Conservation (phyloP, 2,329 filamentous ascomycete genomes). For the Hypoxylon rubiginosum region DNA sequence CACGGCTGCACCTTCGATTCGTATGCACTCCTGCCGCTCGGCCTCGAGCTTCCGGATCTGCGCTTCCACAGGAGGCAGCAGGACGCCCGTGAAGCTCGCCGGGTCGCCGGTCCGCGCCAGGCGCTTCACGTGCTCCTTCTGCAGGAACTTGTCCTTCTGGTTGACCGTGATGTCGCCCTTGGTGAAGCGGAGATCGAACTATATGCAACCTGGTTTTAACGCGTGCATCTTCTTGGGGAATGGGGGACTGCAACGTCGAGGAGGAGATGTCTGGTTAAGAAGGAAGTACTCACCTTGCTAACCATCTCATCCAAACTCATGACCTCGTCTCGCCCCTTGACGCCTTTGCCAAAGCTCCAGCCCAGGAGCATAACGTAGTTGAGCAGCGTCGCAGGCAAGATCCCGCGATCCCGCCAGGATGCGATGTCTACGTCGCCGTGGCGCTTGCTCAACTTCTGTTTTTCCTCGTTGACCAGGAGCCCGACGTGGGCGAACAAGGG, state of each 20-base stretch:
- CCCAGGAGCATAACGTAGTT: slow-evolving; percentile 91
- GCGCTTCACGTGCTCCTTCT: slow-evolving; percentile 56
- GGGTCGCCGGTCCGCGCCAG: neutral
- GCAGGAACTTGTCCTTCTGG: slow-evolving; percentile 84
- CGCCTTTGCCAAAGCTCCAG: slow-evolving; percentile 72
- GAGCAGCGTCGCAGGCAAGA: slow-evolving; percentile 66
- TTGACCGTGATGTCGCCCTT: slow-evolving; percentile 89
- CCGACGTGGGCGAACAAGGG: slow-evolving; percentile 86
- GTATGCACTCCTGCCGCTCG: slow-evolving; percentile 6
- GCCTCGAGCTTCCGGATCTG: slow-evolving; percentile 35
- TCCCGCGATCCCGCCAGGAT: slow-evolving; percentile 62
- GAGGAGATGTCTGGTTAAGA: too few relatives aligned
- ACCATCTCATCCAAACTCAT: slow-evolving; percentile 79
- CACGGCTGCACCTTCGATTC: neutral
- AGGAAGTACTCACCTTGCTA: slow-evolving; percentile 66
- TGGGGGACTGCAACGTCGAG: neutral
- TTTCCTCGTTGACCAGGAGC: slow-evolving; percentile 76
- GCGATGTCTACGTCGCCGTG: slow-evolving; percentile 68
- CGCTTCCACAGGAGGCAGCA: slow-evolving; percentile 31
- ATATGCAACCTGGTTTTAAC: neutral
- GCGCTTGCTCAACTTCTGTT: slow-evolving; percentile 88
- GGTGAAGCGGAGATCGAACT: slow-evolving; percentile 91
- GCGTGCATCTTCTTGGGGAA: slow-evolving; percentile 48
- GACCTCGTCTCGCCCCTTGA: slow-evolving; percentile 70
- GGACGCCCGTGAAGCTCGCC: slow-evolving; percentile 5